Evolutionary conservation across 176 grass and related monocot genomes (phyloP).

Genomic region (Coix lacrymajobi): DNA sequence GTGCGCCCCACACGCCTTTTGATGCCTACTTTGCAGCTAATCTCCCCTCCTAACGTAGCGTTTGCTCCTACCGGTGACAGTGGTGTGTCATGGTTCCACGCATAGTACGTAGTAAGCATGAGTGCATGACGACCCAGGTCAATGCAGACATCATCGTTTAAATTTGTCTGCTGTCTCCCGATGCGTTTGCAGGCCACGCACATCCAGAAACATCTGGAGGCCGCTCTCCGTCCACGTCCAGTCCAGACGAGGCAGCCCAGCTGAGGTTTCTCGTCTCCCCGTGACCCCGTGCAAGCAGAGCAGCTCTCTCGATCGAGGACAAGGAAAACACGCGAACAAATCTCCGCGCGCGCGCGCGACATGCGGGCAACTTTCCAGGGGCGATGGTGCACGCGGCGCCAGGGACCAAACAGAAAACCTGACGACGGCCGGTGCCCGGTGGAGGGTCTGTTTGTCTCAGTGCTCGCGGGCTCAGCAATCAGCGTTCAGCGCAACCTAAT

Average conservation of each 20-base stretch:
- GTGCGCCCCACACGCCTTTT: conserved; percentile 1
- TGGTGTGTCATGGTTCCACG: not conserved
- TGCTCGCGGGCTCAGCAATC: not conserved
- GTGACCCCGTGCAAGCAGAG: too few species aligned
- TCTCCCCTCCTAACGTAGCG: not conserved
- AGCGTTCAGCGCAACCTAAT: conserved; percentile 22
- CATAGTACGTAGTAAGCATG: too few species aligned
- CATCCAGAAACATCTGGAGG: not conserved
- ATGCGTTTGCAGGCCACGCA: not conserved
- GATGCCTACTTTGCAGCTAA: conserved; percentile 17
- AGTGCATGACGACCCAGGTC: conserved; percentile 10
- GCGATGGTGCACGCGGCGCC: not conserved
- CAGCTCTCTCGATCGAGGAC: not conserved
- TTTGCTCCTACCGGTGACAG: not conserved
- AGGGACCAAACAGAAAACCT: conserved; percentile 7
- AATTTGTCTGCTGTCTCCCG: not conserved
- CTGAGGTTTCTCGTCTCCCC: too few species aligned
- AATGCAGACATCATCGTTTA: not conserved
- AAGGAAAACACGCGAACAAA: not conserved
- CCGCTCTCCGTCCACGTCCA: not conserved
- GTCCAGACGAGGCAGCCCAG: not conserved
- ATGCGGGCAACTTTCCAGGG: conserved; percentile 30
- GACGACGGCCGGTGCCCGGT: not conserved
- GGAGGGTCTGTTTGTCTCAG: not conserved
- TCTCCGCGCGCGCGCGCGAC: not conserved